A percentile compares a stretch with the other conserved stretches of the same genome.
These are phyloP conservation scores for Fusarium sp. DNA, from an alignment of 2,329 filamentous ascomycete species.

Conservation along the genomic window DNA sequence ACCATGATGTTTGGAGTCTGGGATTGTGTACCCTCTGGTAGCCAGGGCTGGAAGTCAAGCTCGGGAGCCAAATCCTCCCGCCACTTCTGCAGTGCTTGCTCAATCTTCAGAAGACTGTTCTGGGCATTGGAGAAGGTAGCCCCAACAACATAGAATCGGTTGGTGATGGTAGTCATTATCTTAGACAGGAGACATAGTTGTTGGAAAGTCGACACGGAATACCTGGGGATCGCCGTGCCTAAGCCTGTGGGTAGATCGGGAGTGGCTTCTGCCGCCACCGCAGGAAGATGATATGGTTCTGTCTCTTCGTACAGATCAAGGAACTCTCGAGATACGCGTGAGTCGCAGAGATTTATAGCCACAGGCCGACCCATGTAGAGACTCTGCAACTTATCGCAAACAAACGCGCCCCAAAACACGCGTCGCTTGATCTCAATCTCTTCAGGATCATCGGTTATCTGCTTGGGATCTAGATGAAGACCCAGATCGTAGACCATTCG, in stretches of 20 bases:
- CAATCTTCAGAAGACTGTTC: neutral
- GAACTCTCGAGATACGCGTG: slow-evolving; percentile 8
- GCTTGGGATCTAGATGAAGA: neutral
- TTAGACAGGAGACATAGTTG: slow-evolving; percentile 12
- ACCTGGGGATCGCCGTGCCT: neutral
- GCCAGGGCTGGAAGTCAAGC: slow-evolving; percentile 15
- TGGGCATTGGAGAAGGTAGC: slow-evolving; percentile 17
- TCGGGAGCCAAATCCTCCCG: neutral
- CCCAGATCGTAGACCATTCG: slow-evolving; percentile 23
- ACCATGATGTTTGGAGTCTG: slow-evolving; percentile 22
- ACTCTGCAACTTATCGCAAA: slow-evolving; percentile 58
- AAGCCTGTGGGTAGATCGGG: neutral
- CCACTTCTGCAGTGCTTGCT: slow-evolving; percentile 8
- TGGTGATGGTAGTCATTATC: slow-evolving; percentile 22
- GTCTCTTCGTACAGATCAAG: slow-evolving; percentile 20
- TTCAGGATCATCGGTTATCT: neutral
- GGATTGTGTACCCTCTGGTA: rapidly evolving
- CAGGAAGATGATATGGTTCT: slow-evolving; percentile 5
- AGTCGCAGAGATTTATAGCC: slow-evolving; percentile 2
- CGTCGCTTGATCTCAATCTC: slow-evolving; percentile 15
- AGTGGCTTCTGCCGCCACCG: rapidly evolving
- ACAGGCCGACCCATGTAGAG: slow-evolving; percentile 16
- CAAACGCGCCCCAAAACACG: slow-evolving; percentile 11
- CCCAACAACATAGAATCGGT: slow-evolving; percentile 14
- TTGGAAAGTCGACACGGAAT: slow-evolving; percentile 19